These are phyloP conservation scores for Gaeumannomyces sp. DNA, from an alignment of 2,329 filamentous ascomycete species.

Conservation along the genomic window DNA sequence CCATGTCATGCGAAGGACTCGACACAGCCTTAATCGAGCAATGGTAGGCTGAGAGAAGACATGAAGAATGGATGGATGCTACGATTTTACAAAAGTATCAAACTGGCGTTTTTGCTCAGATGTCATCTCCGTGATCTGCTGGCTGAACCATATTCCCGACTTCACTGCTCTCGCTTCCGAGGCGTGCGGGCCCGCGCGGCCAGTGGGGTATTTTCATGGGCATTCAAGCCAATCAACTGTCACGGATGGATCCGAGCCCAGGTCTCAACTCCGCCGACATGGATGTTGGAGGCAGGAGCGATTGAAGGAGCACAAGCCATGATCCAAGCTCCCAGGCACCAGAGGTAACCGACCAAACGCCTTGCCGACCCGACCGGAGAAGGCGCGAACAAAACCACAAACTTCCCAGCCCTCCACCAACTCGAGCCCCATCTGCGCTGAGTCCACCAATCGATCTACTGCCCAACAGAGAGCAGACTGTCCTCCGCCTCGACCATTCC, in stretches of 20 bases:
- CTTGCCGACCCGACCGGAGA: neutral
- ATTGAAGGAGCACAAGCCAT: neutral
- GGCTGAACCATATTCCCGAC: too few relatives aligned
- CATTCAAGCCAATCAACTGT: neutral
- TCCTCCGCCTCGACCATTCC: neutral
- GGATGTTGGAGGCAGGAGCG: neutral
- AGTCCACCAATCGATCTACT: neutral
- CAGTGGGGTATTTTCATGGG: neutral
- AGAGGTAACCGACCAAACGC: neutral
- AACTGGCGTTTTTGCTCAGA: too few relatives aligned
- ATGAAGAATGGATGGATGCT: too few relatives aligned
- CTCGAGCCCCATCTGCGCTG: neutral
- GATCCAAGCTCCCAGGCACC: neutral
- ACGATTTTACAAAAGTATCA: too few relatives aligned
- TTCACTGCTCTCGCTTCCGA: neutral
- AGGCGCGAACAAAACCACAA: neutral
- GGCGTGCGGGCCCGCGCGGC: neutral
- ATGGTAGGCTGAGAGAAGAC: too few relatives aligned
- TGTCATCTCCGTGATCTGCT: too few relatives aligned
- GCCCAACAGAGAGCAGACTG: too few relatives aligned
- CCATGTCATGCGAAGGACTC: too few relatives aligned
- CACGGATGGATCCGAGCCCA: neutral
- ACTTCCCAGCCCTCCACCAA: too few relatives aligned
- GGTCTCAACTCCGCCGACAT: neutral
- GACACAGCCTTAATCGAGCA: too few relatives aligned